Percentiles rank a stretch among this genome's conserved stretches.
Evolutionary conservation across 148 eudicot species (phyloP).

Genomic region (Rheum nobile): DNA sequence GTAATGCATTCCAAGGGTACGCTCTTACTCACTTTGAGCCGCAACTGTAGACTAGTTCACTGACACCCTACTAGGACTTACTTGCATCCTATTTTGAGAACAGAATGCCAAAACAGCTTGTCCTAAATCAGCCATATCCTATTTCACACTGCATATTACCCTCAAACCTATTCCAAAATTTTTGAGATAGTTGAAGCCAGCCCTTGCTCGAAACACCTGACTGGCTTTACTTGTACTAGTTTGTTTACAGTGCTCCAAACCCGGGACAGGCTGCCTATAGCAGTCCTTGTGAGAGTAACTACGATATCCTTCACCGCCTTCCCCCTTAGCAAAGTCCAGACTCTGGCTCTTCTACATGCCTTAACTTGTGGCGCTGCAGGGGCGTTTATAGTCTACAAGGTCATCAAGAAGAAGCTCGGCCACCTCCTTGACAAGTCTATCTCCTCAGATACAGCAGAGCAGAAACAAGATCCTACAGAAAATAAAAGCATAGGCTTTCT

Average conservation of each 20-base stretch:
- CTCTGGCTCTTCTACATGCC: constrained; percentile 61
- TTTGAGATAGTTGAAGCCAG: too few relatives aligned
- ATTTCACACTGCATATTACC: neutral
- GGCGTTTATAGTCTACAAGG: constrained; percentile 49
- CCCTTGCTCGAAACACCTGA: constrained; percentile 20
- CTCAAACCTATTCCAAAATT: neutral
- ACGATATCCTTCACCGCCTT: constrained; percentile 70
- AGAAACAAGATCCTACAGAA: constrained; percentile 16
- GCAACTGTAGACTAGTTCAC: neutral
- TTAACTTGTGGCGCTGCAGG: constrained; percentile 57
- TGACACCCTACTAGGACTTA: neutral
- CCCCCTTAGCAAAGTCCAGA: constrained; percentile 59
- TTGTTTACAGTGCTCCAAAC: constrained; percentile 95
- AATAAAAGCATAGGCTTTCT: constrained; percentile 56
- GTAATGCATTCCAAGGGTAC: constrained; percentile 91
- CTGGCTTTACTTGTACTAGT: constrained; percentile 39
- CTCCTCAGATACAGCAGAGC: constrained; percentile 23
- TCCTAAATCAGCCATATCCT: neutral
- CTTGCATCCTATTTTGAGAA: too few relatives aligned
- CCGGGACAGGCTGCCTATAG: constrained; percentile 93
- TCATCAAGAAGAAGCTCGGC: constrained; percentile 69
- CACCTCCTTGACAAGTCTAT: constrained; percentile 51
- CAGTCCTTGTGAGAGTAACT: constrained; percentile 68
- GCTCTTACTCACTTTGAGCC: constrained; percentile 5
- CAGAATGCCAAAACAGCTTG: too few relatives aligned